Percentiles rank a stretch among this genome's conserved stretches.
phyloP scores from a whole-genome alignment of 1,139 yeast genomes.

The Entelexis sorbosivorans region DNA sequence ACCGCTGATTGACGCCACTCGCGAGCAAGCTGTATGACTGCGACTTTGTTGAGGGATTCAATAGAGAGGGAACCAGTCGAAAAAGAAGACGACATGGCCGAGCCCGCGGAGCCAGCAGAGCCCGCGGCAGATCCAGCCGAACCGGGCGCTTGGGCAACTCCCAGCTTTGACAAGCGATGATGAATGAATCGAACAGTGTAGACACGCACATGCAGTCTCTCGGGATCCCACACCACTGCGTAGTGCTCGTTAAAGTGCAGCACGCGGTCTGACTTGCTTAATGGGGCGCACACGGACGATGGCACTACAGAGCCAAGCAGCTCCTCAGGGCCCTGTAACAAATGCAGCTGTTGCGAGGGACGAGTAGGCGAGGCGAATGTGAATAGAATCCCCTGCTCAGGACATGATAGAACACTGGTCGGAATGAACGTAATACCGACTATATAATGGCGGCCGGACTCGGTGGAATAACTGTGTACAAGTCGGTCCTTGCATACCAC shows the following conservation, averaged over 20 bases:
- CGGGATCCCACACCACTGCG: constrained; percentile 11
- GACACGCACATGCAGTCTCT: not conserved
- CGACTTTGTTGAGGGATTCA: constrained; percentile 5
- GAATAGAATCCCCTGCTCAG: constrained; percentile 11
- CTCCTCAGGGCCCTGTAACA: constrained; percentile 57
- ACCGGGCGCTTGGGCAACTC: not conserved
- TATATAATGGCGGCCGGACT: constrained; percentile 6
- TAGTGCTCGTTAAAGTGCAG: constrained; percentile 23
- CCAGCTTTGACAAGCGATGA: not conserved
- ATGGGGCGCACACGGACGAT: constrained; percentile 51
- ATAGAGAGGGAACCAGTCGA: not conserved
- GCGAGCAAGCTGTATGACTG: constrained; percentile 11
- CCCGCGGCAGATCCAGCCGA: not conserved
- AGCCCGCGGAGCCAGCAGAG: not conserved
- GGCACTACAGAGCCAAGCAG: constrained; percentile 59
- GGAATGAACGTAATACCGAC: constrained; percentile 13
- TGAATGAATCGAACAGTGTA: constrained; percentile 5
- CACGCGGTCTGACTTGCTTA: constrained; percentile 49
- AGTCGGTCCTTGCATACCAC: constrained; percentile 10
- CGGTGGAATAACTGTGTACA: constrained; percentile 13
- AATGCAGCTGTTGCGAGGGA: constrained; percentile 34
- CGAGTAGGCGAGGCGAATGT: not conserved
- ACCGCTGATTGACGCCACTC: constrained; percentile 13
- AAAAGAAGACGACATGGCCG: not conserved
- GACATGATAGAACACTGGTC: constrained; percentile 4